Base-by-base conservation (phyloP, 73 alveolate genomes). In the Paramecium pentaurelia region DNA sequence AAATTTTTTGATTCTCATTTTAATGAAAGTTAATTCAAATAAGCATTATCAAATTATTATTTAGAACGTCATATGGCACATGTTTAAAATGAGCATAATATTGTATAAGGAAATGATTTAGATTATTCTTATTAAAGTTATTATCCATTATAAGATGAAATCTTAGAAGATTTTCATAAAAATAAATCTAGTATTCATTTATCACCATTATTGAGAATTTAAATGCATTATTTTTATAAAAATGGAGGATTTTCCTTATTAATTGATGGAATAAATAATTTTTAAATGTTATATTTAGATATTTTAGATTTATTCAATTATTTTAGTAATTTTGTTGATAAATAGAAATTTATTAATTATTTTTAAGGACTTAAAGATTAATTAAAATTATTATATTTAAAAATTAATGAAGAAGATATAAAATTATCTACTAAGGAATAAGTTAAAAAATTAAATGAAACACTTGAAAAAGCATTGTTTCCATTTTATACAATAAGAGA, bases 361-460 rank as follows among this genome's bases (percentile, higher is more conserved):
- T 77, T 77, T 40, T 16, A 16, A 8, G 59, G 44, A 7, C 18
- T 77, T 3, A 77, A 42, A 12, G 77, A 60, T 10, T 60, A 60
- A 20, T 77, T 77, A 22, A 14, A n/a, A 22, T 9, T n/a, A 20
- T n/a, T 77, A 8, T 20, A 77, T 44, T 18, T 16, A 11, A 77
- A 77, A 77, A 37, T 77, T 3, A 77, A 37, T 77, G 89, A 77
- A 20, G 89, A 77, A n/a, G 89, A 77, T 77, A 38, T 77, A 6
- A 77, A 77, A 25, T 18, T 10, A 27, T 37, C 89, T 44, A 16
- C 38, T 0, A 77, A 77, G 40, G 89, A 77, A 40, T 16, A 18
- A n/a, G 37, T 77, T 0, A 40, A 42, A 45, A 77, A 25, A 37
- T 40, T 77, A 8, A 40, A 25, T 40, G 71, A 40, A 4, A 20